Evolutionary conservation across 345 rosid species (phyloP).

Genomic region (Citrus trifoliata): DNA sequence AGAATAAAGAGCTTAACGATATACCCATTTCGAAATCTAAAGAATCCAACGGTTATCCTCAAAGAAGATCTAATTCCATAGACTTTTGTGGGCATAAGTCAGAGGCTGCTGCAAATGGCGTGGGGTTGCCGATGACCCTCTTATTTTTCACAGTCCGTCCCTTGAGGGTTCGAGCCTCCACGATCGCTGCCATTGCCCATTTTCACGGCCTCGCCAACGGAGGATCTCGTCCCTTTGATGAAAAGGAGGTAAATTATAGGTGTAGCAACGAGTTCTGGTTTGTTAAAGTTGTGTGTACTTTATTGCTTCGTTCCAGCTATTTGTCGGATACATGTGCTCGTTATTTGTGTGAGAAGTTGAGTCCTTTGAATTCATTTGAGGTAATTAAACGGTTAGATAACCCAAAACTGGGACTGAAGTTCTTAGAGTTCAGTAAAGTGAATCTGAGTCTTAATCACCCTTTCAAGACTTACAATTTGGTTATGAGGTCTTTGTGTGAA

Average conservation of each 20-base stretch:
- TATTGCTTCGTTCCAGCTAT: conserved; percentile 42
- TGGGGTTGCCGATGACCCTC: conserved; percentile 51
- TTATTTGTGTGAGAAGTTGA: conserved; percentile 54
- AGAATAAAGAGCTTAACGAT: conserved; percentile 18
- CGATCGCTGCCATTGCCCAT: conserved; percentile 29
- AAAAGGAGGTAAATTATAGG: conserved; percentile 23
- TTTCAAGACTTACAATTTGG: conserved; percentile 52
- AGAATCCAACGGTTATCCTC: conserved; percentile 4
- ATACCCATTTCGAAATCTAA: conserved; percentile 12
- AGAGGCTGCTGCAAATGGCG: conserved; percentile 28
- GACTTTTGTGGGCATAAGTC: neutral
- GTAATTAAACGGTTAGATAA: conserved; percentile 55
- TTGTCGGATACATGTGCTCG: conserved; percentile 41
- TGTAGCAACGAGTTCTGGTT: conserved; percentile 59
- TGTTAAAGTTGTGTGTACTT: conserved; percentile 62
- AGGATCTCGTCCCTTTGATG: conserved; percentile 38
- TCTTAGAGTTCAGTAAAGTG: conserved; percentile 63
- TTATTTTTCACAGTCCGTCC: conserved; percentile 27
- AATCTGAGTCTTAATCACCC: conserved; percentile 51
- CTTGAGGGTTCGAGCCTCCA: conserved; percentile 58
- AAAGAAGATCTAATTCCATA: neutral
- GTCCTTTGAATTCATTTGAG: conserved; percentile 57
- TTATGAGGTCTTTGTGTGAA: conserved; percentile 61
- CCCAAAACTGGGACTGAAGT: conserved; percentile 55
- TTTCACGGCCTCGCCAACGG: conserved; percentile 46